phyloP scores from a whole-genome alignment of 1,139 yeast species.

The Debaryomyces udenii region DNA sequence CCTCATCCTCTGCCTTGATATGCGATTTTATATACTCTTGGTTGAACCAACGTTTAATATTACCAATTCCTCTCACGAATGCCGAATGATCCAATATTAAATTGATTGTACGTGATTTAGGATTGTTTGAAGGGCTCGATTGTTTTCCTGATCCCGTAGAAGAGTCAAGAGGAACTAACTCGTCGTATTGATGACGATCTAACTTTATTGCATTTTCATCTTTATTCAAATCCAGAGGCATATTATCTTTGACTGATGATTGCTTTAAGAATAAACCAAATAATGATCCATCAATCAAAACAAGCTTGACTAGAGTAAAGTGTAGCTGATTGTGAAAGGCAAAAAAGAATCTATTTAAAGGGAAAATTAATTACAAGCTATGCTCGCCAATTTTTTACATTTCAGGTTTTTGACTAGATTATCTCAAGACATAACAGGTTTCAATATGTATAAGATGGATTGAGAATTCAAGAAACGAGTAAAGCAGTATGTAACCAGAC shows the following conservation, averaged over 20 bases:
- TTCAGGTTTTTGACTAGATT: too few relatives aligned
- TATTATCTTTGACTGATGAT: slow-evolving; percentile 1
- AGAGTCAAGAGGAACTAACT: slow-evolving; percentile 13
- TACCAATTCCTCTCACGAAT: slow-evolving; percentile 60
- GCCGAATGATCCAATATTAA: slow-evolving; percentile 62
- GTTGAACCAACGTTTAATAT: slow-evolving; percentile 59
- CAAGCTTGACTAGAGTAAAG: too few relatives aligned
- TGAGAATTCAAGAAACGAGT: too few relatives aligned
- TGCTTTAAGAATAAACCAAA: too few relatives aligned
- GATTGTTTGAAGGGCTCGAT: slow-evolving; percentile 4
- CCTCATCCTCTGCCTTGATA: slow-evolving; percentile 16
- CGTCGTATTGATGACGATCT: slow-evolving; percentile 14
- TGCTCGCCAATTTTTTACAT: too few relatives aligned
- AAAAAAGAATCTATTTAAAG: too few relatives aligned
- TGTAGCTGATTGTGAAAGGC: too few relatives aligned
- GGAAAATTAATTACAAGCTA: too few relatives aligned
- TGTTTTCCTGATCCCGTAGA: slow-evolving; percentile 3
- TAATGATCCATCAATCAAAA: too few relatives aligned
- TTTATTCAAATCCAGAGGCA: slow-evolving; percentile 7
- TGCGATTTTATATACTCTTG: slow-evolving; percentile 35
- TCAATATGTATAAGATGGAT: too few relatives aligned
- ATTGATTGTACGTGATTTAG: slow-evolving; percentile 23
- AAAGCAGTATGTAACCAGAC: too few relatives aligned
- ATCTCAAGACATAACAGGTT: too few relatives aligned
- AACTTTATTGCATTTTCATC: slow-evolving; percentile 6